These are phyloP conservation scores for Calonectria pseudoreteaudii DNA, from an alignment of 2,329 filamentous ascomycete species.

Conservation along the genomic window DNA sequence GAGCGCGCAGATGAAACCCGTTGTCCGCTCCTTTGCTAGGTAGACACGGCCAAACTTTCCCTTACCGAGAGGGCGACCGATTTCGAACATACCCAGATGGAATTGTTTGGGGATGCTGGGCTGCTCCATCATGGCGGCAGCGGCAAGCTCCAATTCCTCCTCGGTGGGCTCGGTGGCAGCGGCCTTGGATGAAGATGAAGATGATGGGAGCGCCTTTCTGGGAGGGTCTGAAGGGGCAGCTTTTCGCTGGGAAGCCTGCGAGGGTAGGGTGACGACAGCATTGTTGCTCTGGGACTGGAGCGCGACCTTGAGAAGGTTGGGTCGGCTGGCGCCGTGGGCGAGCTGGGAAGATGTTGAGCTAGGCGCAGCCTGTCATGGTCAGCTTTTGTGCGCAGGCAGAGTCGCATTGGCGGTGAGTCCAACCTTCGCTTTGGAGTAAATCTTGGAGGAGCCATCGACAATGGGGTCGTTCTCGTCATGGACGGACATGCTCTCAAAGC, in stretches of 20 bases:
- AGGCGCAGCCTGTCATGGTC: slow-evolving; percentile 52
- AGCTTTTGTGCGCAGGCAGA: slow-evolving; percentile 34
- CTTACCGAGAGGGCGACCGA: slow-evolving; percentile 86
- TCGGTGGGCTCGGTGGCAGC: slow-evolving; percentile 61
- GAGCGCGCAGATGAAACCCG: slow-evolving; percentile 85
- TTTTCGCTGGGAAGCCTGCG: slow-evolving; percentile 69
- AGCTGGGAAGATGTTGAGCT: slow-evolving; percentile 54
- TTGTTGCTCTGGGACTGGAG: slow-evolving; percentile 82
- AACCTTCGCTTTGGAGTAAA: slow-evolving; percentile 84
- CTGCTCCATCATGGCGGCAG: slow-evolving; percentile 67
- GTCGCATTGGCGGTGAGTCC: slow-evolving; percentile 18
- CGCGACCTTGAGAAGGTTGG: slow-evolving; percentile 88
- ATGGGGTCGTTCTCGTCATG: slow-evolving; percentile 85
- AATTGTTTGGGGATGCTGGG: slow-evolving; percentile 72
- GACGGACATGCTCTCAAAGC: slow-evolving; percentile 90
- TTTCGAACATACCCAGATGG: slow-evolving; percentile 95
- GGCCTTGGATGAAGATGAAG: slow-evolving; percentile 50
- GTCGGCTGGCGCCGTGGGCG: slow-evolving; percentile 69
- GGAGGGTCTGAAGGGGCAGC: not conserved
- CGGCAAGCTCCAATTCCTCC: slow-evolving; percentile 67
- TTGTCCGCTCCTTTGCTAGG: slow-evolving; percentile 81
- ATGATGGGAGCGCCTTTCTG: slow-evolving; percentile 56
- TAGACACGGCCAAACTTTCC: slow-evolving; percentile 91
- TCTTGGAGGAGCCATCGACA: slow-evolving; percentile 59
- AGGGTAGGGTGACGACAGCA: slow-evolving; percentile 74